Base-by-base conservation (phyloP, 106 monocot genomes). In the Iris macrosiphon region DNA sequence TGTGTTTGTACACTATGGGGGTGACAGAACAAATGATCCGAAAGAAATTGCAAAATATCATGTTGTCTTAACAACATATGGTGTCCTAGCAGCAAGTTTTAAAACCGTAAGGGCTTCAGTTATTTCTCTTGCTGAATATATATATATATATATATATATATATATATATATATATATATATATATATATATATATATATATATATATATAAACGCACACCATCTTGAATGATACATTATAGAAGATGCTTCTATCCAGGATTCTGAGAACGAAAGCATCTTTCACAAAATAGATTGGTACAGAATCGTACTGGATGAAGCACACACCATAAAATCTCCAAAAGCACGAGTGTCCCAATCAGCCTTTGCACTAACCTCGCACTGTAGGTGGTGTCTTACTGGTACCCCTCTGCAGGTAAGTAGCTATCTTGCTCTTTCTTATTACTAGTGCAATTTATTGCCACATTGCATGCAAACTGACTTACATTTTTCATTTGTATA, bases 11-110 rank as follows among this genome's bases (percentile, higher is more conserved):
- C 79, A 93, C 57, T 93, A 93, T 30, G 92, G 92, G 22, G 83
- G 87, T 30, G 87, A 83, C 20, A 87, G 59, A 61, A 80, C 83
- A 12, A 63, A 47, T 62, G 74, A 78, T 44, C 68, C 73, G 1
- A 66, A 45, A 66, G 58, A 75, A 16, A 73, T 93, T 45, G 55
- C 79, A 54, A 61, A 59, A 22, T 47, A 79, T 66, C 53, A 83
- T 75, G 79, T 93, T 17, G 92, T 93, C 40, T 66, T 92, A 42
- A 93, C 92, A 59, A 93, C 92, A 34, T 93, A 93, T 66, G 87
- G 87, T 5, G 80, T 87, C 50, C 52, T 93, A 52, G 21, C 55
- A 26, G 57, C 87, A 55, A 55, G 79, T 24, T 80, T 68, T 49
- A 71, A 65, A 74, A 16, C 35, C 72, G 92, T 93, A 69, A 61